Evolutionary conservation across 148 eudicot genomes (phyloP).

Genomic region (Rhododendron griersonianum): DNA sequence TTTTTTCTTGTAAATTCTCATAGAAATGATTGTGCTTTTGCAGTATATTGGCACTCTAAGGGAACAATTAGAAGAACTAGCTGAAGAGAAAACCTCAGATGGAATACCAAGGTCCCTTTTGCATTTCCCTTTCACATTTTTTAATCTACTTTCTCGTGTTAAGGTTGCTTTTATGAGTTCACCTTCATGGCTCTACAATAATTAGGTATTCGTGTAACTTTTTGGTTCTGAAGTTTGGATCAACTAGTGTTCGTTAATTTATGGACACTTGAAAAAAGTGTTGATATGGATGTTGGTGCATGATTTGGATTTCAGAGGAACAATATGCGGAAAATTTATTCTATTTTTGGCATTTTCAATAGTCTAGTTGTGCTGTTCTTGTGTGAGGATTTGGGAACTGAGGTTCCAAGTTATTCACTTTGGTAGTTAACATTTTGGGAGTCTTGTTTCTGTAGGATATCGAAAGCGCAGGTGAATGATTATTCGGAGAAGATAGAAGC

Average conservation of each 20-base stretch:
- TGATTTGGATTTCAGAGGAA: not conserved
- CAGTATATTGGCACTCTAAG: slow-evolving; percentile 26
- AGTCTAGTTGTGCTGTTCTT: not conserved
- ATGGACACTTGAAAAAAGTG: not conserved
- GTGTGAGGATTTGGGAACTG: not conserved
- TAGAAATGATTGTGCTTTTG: not conserved
- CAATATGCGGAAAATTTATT: not conserved
- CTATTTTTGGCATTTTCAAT: not conserved
- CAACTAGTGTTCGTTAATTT: not conserved
- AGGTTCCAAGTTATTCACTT: not conserved
- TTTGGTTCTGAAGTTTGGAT: not conserved
- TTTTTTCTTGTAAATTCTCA: not conserved
- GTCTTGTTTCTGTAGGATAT: slow-evolving; percentile 43
- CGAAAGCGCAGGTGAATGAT: slow-evolving; percentile 74
- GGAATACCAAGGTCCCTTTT: slow-evolving; percentile 18
- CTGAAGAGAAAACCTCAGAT: slow-evolving; percentile 17
- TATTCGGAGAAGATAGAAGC: slow-evolving; percentile 88
- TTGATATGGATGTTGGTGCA: not conserved
- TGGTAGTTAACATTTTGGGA: not conserved
- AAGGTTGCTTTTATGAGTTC: not conserved
- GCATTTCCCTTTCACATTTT: not conserved
- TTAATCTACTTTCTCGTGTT: not conserved
- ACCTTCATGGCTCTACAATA: not conserved
- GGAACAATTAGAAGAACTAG: slow-evolving; percentile 21
- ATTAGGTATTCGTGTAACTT: not conserved